These are phyloP conservation scores for Aspergillus novofumigatus DNA, from an alignment of 2,329 filamentous ascomycete genomes.

Conservation along the genomic window DNA sequence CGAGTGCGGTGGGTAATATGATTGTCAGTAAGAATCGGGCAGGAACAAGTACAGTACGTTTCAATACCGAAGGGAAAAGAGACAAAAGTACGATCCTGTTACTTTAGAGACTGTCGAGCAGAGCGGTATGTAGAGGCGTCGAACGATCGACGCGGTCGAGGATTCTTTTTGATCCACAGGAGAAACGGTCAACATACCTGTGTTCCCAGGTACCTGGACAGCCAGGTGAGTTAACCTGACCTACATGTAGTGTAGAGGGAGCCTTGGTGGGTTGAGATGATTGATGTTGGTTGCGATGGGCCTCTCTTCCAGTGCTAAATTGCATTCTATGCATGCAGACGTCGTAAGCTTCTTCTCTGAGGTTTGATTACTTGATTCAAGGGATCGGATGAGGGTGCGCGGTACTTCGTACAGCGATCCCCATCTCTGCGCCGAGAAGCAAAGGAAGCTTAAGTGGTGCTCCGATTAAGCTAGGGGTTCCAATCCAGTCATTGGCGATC, in stretches of 20 bases:
- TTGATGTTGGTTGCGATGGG: background rate
- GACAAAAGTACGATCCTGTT: background rate
- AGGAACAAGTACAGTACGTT: background rate
- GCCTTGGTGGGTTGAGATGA: background rate
- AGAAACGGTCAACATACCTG: constrained; percentile 4
- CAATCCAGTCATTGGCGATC: background rate
- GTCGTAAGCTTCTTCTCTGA: background rate
- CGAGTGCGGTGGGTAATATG: background rate
- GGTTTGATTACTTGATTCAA: background rate
- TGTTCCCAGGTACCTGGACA: constrained; percentile 8
- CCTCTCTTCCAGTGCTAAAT: background rate
- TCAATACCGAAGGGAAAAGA: background rate
- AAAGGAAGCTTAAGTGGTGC: background rate
- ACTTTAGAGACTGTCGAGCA: background rate
- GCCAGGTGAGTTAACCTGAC: background rate
- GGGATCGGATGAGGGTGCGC: background rate
- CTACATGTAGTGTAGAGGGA: background rate
- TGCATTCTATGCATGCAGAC: background rate
- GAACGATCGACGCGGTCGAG: background rate
- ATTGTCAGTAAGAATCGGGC: background rate
- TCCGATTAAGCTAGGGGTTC: background rate
- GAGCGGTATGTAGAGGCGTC: background rate
- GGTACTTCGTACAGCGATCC: background rate
- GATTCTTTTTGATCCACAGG: background rate
- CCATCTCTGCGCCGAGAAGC: background rate